Percentiles rank a stretch among this genome's conserved stretches.
Conservation (phyloP, 2,329 filamentous ascomycete genomes). For the Ceratocystis destructans region DNA sequence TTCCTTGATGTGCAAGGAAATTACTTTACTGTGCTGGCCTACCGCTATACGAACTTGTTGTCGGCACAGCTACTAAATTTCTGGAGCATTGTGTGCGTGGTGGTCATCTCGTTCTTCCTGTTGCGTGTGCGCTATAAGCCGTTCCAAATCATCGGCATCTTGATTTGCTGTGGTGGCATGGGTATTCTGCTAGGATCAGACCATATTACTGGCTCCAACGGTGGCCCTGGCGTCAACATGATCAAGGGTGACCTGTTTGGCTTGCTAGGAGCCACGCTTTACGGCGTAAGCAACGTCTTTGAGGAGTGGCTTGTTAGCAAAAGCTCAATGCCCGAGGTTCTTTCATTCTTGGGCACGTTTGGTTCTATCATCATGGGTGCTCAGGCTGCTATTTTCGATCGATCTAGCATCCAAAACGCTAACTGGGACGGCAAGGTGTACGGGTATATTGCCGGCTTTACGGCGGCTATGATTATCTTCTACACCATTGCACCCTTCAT, state of each 20-base stretch:
- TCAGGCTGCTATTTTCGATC: conserved; percentile 86
- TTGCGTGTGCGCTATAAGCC: conserved; percentile 80
- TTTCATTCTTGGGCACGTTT: conserved; percentile 80
- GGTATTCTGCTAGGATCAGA: conserved; percentile 77
- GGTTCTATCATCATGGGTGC: conserved; percentile 83
- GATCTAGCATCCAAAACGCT: conserved; percentile 50
- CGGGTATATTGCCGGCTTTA: conserved; percentile 84
- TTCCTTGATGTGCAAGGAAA: conserved; percentile 95
- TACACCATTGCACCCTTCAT: conserved; percentile 79
- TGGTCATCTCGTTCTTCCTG: conserved; percentile 67
- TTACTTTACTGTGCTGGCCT: conserved; percentile 93
- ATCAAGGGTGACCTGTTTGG: conserved; percentile 90
- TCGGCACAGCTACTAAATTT: conserved; percentile 95
- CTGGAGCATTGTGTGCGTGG: conserved; percentile 92
- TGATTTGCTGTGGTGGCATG: conserved; percentile 82
- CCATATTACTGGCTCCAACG: conserved; percentile 64
- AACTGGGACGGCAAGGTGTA: conserved; percentile 54
- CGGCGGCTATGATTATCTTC: conserved; percentile 67
- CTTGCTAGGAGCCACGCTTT: conserved; percentile 75
- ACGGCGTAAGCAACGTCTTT: conserved; percentile 79
- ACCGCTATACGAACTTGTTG: conserved; percentile 81
- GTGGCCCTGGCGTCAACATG: conserved; percentile 52
- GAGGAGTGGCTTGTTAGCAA: conserved; percentile 90
- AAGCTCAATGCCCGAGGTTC: conserved; percentile 78
- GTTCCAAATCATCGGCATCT: conserved; percentile 72